Evolutionary conservation across 2,329 filamentous ascomycete species (phyloP).

Genomic region (Coniochaeta sp.): DNA sequence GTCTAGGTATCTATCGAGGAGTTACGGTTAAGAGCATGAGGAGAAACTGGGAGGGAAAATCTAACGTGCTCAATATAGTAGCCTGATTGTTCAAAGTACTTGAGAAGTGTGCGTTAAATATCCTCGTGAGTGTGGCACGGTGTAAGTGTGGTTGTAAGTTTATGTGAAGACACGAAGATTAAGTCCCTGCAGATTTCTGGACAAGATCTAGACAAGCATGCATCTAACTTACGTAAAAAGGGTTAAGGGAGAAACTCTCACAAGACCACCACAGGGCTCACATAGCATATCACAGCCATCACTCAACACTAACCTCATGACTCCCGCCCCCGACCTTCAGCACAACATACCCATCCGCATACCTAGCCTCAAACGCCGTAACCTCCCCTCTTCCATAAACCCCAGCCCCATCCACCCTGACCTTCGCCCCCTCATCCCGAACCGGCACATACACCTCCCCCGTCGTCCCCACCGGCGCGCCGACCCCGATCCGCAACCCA

Average conservation of each 20-base stretch:
- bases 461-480: constrained; percentile 19
- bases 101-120: too few species aligned
- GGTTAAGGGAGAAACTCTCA: too few species aligned
- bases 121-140: too few species aligned
- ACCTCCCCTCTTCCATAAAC: constrained; percentile 7
- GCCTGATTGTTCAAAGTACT: too few species aligned
- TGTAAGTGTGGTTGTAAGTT: too few species aligned
- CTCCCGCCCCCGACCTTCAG: neutral
- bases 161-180: neutral
- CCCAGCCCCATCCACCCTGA: constrained; percentile 12
- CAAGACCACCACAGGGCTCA: too few species aligned
- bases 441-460: constrained; percentile 19
- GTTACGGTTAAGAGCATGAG: neutral
- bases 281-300: neutral
- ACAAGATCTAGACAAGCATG: too few species aligned
- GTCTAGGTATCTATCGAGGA: neutral
- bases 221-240: too few species aligned
- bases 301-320: neutral
- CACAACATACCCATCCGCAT: neutral
- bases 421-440: constrained; percentile 2
- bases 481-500: constrained; percentile 19
- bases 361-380: neutral
- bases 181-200: neutral
- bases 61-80: too few species aligned
- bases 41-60: too few species aligned